Percentiles rank a stretch among this genome's conserved stretches.
Evolutionary conservation across 2,329 filamentous ascomycete genomes (phyloP).

Genomic region (Alternaria arborescens): DNA sequence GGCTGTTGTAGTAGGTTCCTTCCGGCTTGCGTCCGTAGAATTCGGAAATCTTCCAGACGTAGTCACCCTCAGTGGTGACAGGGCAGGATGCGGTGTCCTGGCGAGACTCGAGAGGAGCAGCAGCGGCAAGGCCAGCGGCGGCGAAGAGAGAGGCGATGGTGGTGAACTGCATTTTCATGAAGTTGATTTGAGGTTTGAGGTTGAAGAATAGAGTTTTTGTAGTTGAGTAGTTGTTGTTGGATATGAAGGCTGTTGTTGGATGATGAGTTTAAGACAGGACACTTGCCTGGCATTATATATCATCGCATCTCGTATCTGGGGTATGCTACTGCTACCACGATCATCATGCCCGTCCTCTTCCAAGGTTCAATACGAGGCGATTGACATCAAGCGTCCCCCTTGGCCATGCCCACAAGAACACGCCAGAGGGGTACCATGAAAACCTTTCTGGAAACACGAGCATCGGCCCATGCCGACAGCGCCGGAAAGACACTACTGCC

Average conservation of each 20-base stretch:
- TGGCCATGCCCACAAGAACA: neutral
- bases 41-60: conserved; percentile 31
- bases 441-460: conserved; percentile 4
- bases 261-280: neutral
- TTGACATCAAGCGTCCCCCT: conserved; percentile 7
- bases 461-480: neutral
- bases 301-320: conserved; percentile 4
- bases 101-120: conserved; percentile 23
- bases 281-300: conserved; percentile 4
- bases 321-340: neutral
- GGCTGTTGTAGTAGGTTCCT: conserved; percentile 23
- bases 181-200: neutral
- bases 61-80: conserved; percentile 20
- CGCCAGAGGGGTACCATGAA: neutral
- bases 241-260: conserved; percentile 13
- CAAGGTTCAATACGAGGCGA: conserved; percentile 3
- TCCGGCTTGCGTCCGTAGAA: conserved; percentile 32
- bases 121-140: conserved; percentile 19
- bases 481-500: neutral
- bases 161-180: conserved; percentile 31
- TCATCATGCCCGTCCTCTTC: neutral
- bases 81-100: conserved; percentile 11
- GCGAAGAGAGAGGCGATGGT: conserved; percentile 26
- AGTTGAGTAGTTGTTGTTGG: neutral
- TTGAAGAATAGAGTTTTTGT: neutral